A percentile compares a stretch with the other conserved stretches of the same genome.
Conservation (phyloP, 2,329 filamentous ascomycete genomes). For the Aspergillus neoniger region DNA sequence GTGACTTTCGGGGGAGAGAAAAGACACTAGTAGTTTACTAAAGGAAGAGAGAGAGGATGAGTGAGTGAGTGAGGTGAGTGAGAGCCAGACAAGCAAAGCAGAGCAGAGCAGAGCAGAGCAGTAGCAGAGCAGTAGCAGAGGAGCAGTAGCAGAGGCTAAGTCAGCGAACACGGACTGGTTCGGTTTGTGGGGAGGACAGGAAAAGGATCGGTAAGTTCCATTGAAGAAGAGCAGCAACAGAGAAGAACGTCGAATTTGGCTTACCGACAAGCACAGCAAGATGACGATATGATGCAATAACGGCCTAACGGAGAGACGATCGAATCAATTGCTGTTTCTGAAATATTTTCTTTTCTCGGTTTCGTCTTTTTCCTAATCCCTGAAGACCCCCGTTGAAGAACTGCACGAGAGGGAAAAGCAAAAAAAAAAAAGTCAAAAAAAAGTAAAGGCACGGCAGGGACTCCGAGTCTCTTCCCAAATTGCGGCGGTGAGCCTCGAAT, state of each 20-base stretch:
- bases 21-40: not conserved
- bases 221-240: not conserved
- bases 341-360: not conserved
- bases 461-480: not conserved
- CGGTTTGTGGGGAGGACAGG: slow-evolving; percentile 3
- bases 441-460: not conserved
- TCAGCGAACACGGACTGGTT: slow-evolving; percentile 1
- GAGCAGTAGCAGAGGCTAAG: not conserved
- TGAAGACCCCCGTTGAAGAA: not conserved
- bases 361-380: not conserved
- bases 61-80: not conserved
- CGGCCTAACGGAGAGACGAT: not conserved
- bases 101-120: no score
- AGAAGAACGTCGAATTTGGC: not conserved
- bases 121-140: no score
- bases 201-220: not conserved
- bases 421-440: not conserved
- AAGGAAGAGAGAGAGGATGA: not conserved
- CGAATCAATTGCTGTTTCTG: not conserved
- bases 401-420: not conserved
- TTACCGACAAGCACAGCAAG: not conserved
- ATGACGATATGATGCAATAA: slow-evolving; percentile 1
- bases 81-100: not conserved
- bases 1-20: not conserved
- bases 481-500: slow-evolving; percentile 2